A percentile compares a stretch with the other conserved stretches of the same genome.
phyloP scores from a whole-genome alignment of 306 rosid genomes.

The Castanospermum australe region DNA sequence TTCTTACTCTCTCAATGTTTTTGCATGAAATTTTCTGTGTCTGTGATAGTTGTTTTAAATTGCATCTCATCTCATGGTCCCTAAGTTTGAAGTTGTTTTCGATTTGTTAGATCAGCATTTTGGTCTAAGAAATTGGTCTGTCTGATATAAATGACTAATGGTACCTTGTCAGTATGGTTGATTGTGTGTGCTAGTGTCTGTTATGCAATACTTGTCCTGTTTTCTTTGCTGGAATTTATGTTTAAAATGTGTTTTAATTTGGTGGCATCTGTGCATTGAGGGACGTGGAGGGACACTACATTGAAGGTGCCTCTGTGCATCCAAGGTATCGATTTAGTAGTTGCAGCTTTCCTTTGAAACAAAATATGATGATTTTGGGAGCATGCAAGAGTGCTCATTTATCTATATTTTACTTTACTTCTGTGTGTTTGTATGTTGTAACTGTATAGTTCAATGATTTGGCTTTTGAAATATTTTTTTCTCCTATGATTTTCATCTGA shows the following conservation, averaged over 20 bases:
- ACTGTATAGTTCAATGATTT: neutral
- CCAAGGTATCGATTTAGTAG: slow-evolving; percentile 48
- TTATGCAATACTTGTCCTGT: slow-evolving; percentile 16
- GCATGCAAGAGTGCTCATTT: neutral
- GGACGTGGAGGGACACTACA: slow-evolving; percentile 35
- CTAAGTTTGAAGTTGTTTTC: neutral
- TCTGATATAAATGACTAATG: neutral
- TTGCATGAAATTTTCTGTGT: slow-evolving; percentile 10
- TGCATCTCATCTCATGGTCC: neutral
- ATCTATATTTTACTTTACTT: neutral
- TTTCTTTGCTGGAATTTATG: slow-evolving; percentile 24
- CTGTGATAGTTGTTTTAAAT: neutral
- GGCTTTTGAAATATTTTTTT: neutral
- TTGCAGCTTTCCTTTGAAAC: slow-evolving; percentile 30
- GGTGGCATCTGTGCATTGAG: slow-evolving; percentile 48
- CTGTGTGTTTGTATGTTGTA: slow-evolving; percentile 24
- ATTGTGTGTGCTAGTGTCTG: slow-evolving; percentile 9
- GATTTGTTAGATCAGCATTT: neutral
- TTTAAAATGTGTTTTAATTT: slow-evolving; percentile 41
- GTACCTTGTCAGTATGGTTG: neutral
- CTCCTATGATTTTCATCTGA: neutral
- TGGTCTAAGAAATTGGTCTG: neutral
- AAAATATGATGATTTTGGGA: slow-evolving; percentile 15
- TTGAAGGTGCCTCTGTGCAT: slow-evolving; percentile 55
- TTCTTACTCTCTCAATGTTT: neutral